Evolutionary conservation across 257 asterid species (phyloP).

Genomic region (Solanum tacnaense): DNA sequence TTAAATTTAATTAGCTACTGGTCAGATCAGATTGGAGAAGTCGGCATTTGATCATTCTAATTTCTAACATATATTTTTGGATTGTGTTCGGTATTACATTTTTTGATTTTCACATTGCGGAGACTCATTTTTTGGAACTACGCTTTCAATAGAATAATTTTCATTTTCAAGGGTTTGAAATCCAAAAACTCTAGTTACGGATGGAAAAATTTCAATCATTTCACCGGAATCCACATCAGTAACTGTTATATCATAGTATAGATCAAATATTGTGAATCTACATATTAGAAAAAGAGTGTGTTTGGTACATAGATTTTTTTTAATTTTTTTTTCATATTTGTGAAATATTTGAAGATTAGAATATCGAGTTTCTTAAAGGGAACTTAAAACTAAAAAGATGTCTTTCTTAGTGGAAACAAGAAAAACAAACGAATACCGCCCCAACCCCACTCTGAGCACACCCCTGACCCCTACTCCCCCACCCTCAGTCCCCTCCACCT

Average conservation of each 20-base stretch:
- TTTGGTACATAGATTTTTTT: too few species aligned
- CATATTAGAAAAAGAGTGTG: background rate
- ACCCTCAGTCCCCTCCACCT: background rate
- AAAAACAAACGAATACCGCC: background rate
- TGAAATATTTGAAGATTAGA: background rate
- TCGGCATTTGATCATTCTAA: background rate
- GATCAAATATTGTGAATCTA: background rate
- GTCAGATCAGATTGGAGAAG: background rate
- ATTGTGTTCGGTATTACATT: background rate
- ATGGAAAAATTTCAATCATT: background rate
- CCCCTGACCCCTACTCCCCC: background rate
- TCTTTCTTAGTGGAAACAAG: background rate
- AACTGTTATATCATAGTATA: background rate
- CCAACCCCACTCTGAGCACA: background rate
- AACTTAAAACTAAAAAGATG: background rate
- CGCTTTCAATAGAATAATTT: background rate
- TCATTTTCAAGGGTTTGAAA: background rate
- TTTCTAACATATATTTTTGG: background rate
- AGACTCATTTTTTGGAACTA: background rate
- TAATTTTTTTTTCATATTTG: too few species aligned
- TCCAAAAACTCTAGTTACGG: background rate
- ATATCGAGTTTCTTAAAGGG: background rate
- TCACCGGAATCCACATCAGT: background rate
- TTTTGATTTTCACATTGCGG: background rate
- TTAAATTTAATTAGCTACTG: background rate